A percentile compares a stretch with the other conserved stretches of the same genome.
These are phyloP conservation scores for Scutellaria galericulata DNA, from an alignment of 257 asterid genomes.

Conservation along the genomic window DNA sequence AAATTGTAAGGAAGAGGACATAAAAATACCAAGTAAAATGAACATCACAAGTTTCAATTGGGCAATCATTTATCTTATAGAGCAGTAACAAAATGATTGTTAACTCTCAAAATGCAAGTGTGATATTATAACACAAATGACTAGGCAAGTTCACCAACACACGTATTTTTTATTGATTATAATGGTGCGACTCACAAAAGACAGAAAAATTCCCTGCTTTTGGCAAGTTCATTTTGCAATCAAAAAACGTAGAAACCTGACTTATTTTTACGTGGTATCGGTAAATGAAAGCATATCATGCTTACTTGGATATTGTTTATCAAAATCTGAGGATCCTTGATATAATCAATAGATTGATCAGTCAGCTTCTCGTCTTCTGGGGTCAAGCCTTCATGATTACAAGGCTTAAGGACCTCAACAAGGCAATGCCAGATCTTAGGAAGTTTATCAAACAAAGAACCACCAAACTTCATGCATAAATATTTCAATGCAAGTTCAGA, in stretches of 20 bases:
- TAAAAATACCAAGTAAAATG: not conserved
- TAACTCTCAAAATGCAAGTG: conserved; percentile 7
- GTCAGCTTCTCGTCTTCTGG: conserved; percentile 71
- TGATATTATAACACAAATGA: not conserved
- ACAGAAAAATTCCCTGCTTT: not conserved
- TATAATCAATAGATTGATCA: conserved; percentile 62
- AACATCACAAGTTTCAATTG: conserved; percentile 12
- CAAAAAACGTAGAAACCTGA: not conserved
- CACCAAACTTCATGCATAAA: conserved; percentile 85
- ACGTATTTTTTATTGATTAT: not conserved
- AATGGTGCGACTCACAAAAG: conserved; percentile 7
- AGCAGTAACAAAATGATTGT: not conserved
- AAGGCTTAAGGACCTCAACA: conserved; percentile 89
- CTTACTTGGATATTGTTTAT: conserved; percentile 95
- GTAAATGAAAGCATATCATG: conserved; percentile 16
- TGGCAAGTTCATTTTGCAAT: not conserved
- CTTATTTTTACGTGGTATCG: not conserved
- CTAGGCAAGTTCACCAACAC: not conserved
- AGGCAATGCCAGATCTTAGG: conserved; percentile 98
- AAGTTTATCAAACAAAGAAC: conserved; percentile 79
- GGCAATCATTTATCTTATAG: conserved; percentile 15
- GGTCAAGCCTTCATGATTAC: conserved; percentile 61
- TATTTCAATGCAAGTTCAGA: conserved; percentile 90
- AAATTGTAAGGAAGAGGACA: conserved; percentile 6
- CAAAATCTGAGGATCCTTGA: conserved; percentile 80